Conservation (phyloP, 768 basidiomycete species). For the Tulasnella sp. region DNA sequence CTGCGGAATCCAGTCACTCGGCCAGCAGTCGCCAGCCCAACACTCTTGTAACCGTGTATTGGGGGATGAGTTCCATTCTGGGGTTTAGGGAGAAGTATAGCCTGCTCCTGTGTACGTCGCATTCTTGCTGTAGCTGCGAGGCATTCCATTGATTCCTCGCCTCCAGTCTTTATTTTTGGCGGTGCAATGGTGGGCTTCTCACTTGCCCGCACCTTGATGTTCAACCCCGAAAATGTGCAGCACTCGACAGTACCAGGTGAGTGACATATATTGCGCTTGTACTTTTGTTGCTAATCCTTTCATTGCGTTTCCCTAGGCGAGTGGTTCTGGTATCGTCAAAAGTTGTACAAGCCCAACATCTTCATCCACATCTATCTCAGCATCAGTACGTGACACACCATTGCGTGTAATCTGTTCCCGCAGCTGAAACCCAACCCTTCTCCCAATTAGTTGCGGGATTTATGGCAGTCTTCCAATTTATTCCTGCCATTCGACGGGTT, state of each 20-base stretch:
- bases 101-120: conserved; percentile 11
- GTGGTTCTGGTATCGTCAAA: conserved; percentile 23
- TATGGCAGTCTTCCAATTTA: conserved; percentile 23
- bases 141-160: background rate
- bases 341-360: conserved; percentile 16
- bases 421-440: background rate
- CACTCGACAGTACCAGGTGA: conserved; percentile 6
- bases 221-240: conserved; percentile 14
- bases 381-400: background rate
- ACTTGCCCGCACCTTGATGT: conserved; percentile 19
- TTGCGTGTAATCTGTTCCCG: background rate
- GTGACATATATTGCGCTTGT: background rate
- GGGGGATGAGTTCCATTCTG: conserved; percentile 21
- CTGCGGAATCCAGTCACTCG: background rate
- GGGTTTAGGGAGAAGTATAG: conserved; percentile 27
- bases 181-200: conserved; percentile 23
- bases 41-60: background rate
- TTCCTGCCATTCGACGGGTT: conserved; percentile 25
- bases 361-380: conserved; percentile 21
- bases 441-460: conserved; percentile 13
- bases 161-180: conserved; percentile 24
- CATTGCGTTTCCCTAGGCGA: background rate
- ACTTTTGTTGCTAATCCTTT: background rate
- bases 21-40: background rate
- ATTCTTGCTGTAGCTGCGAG: background rate